Conservation (phyloP, 2,329 filamentous ascomycete species). For the Phaeosphaeriaceae sp. region DNA sequence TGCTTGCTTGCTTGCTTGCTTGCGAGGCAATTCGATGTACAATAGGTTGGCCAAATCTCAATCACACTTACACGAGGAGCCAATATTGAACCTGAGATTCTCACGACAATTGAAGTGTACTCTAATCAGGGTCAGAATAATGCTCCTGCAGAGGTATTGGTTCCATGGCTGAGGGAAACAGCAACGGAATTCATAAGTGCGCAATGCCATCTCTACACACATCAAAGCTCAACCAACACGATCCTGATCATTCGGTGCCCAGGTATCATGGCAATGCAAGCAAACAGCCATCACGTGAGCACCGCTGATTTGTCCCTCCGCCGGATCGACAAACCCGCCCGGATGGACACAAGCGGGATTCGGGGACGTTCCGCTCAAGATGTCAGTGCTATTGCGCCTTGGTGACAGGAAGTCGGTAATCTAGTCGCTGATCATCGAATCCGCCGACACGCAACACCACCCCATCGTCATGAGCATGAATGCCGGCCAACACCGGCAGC, state of each 20-base stretch:
- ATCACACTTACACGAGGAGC: too few species aligned
- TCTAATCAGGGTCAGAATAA: too few species aligned
- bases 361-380: background rate
- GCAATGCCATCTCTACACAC: too few species aligned
- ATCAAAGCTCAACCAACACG: background rate
- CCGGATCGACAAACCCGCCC: background rate
- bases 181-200: too few species aligned
- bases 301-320: background rate
- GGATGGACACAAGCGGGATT: background rate
- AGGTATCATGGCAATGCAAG: background rate
- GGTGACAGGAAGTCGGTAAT: background rate
- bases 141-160: too few species aligned
- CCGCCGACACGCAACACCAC: background rate
- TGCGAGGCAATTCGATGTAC: too few species aligned
- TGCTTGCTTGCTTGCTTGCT: too few species aligned
- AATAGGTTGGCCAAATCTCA: too few species aligned
- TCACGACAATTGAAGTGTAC: too few species aligned
- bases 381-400: background rate
- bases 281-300: background rate
- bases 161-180: too few species aligned
- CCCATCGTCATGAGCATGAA: background rate
- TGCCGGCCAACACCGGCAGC: background rate
- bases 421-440: background rate
- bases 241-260: too few species aligned
- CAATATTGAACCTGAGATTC: too few species aligned